Base-by-base conservation (phyloP, 257 asterid genomes). In the Petunia axillaris region DNA sequence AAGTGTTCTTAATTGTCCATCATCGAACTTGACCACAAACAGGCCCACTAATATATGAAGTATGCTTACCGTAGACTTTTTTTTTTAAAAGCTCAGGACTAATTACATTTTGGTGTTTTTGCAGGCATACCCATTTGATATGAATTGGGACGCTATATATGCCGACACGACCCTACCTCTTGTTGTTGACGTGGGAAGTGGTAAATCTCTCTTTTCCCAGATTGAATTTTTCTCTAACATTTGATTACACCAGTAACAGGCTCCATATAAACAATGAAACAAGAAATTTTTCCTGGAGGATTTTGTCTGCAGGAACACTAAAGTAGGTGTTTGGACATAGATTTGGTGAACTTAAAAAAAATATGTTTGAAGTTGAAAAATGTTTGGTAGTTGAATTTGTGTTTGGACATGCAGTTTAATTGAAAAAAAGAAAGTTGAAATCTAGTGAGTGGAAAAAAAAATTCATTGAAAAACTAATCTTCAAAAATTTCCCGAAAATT, bases 101-200 rank as follows among this genome's bases (percentile, higher is more conserved):
- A 50, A 73, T 73, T 60, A 6, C 0, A 35, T 44, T 11, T 73
- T 13, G 62, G 78, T 1, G 14, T 76, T 58, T 85, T 73, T 86
- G 87, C 91, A 95, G 99, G 94, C 93, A 60, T 92, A 91, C 84
- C 94, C 98, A 6, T 93, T 85, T 86, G 86, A 75, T 83, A 85
- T 91, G 50, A 86, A 90, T 66, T 95, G 99, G 99, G 83, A 84
- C 84, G 82, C 74, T 46, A 63, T 78, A 53, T 95, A 88, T 84
- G 80, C 81, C 84, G 90, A 90, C 86, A 94, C 97, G 75, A 79
- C 80, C 76, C 86, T 58, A 76, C 93, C 98, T 81, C 91, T 95
- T 81, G 94, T 86, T 79, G 96, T 95, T 80, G 99, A 95, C 81
- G 73, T 95, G 38, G 99, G 99, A 87, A 92, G 99, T 76, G 98